phyloP scores from a whole-genome alignment of 805 yeast genomes.

The Jamesozyma lodderae region DNA sequence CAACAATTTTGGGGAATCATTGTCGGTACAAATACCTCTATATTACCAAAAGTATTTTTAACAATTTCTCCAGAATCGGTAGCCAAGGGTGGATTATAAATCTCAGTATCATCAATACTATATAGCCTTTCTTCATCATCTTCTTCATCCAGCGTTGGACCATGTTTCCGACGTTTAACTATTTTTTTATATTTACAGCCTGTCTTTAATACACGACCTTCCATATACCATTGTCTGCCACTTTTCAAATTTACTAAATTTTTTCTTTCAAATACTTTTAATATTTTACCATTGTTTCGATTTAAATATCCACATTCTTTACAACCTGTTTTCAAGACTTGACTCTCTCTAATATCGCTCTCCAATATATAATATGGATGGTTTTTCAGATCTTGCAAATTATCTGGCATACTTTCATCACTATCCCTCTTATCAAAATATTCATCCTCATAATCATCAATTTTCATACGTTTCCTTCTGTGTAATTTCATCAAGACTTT shows the following conservation, averaged over 20 bases:
- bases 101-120: constrained; percentile 68
- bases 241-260: constrained; percentile 58
- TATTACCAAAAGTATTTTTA: constrained; percentile 72
- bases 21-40: constrained; percentile 64
- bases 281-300: constrained; percentile 33
- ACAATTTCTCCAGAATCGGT: constrained; percentile 52
- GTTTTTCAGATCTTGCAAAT: constrained; percentile 68
- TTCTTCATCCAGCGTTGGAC: constrained; percentile 38
- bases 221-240: constrained; percentile 78
- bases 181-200: constrained; percentile 61
- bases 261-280: constrained; percentile 59
- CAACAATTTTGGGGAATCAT: constrained; percentile 82
- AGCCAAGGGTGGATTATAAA: constrained; percentile 55
- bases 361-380: constrained; percentile 85
- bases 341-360: constrained; percentile 61
- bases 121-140: constrained; percentile 62
- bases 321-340: constrained; percentile 59
- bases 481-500: constrained; percentile 30
- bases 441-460: constrained; percentile 31
- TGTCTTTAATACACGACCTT: constrained; percentile 63
- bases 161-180: constrained; percentile 28
- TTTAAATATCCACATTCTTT: constrained; percentile 60
- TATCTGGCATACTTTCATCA: constrained; percentile 82
- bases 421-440: constrained; percentile 40
- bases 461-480: constrained; percentile 22